phyloP scores from a whole-genome alignment of 176 grass and related monocot genomes.

The Bromus sterilis region DNA sequence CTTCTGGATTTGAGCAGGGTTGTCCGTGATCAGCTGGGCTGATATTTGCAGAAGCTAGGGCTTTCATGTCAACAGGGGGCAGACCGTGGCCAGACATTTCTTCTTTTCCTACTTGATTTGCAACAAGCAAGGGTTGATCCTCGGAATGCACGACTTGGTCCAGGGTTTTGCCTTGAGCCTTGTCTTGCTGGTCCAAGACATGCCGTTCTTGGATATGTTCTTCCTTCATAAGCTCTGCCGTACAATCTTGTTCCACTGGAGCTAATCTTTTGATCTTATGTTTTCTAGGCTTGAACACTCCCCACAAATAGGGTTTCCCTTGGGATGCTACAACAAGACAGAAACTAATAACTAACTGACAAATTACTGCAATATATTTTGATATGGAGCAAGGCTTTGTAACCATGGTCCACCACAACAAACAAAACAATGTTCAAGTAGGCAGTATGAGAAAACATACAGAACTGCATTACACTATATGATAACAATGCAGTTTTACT shows the following conservation, averaged over 20 bases:
- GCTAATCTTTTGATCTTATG: not conserved
- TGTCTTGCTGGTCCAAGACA: not conserved
- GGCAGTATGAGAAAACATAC: not conserved
- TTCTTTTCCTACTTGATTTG: not conserved
- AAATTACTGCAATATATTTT: not conserved
- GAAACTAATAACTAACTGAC: not conserved
- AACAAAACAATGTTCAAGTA: not conserved
- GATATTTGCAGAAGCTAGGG: not conserved
- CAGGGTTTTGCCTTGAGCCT: not conserved
- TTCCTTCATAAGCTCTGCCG: not conserved
- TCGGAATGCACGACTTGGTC: not conserved
- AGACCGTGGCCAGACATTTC: not conserved
- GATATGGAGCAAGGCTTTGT: not conserved
- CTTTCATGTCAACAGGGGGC: not conserved
- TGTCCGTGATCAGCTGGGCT: not conserved
- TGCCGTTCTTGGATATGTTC: conserved; percentile 5
- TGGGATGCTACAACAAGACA: conserved; percentile 22
- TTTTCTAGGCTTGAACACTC: conserved; percentile 29
- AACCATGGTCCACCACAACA: not conserved
- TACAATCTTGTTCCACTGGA: not conserved
- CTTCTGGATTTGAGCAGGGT: not conserved
- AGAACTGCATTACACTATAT: not conserved
- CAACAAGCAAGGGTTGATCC: not conserved
- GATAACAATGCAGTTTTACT: not conserved
- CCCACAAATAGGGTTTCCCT: conserved; percentile 48